These are phyloP conservation scores for Cytospora mali DNA, from an alignment of 2,329 filamentous ascomycete species.

Conservation along the genomic window DNA sequence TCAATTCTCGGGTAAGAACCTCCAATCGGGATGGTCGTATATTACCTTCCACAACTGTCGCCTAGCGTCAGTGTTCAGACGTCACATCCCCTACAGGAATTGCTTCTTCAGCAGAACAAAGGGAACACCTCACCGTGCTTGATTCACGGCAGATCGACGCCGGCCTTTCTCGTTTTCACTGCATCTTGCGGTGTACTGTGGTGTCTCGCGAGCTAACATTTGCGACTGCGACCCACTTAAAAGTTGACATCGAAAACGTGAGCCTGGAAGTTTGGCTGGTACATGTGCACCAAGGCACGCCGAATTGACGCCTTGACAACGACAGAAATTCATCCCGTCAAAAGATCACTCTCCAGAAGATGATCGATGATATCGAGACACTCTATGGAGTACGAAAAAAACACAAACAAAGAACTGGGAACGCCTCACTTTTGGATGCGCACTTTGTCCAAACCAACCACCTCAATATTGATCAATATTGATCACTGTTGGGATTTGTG, in stretches of 20 bases:
- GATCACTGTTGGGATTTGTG: conserved; percentile 9
- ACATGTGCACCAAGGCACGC: no score
- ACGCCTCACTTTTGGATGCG: neutral
- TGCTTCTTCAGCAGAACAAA: no score
- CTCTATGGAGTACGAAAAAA: conserved; percentile 1
- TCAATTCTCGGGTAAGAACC: no score
- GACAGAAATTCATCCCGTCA: neutral
- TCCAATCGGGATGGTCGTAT: no score
- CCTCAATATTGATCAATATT: conserved; percentile 4
- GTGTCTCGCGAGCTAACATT: conserved; percentile 7
- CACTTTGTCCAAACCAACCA: neutral
- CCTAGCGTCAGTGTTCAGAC: no score
- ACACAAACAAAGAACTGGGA: conserved; percentile 5
- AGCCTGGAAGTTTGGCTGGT: no score
- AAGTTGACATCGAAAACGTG: neutral
- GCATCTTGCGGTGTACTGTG: neutral
- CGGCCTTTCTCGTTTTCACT: neutral
- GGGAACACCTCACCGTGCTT: no score
- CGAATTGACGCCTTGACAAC: neutral
- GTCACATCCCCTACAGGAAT: no score
- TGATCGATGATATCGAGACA: neutral
- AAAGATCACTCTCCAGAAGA: neutral
- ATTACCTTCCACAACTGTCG: no score
- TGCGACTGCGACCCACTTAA: conserved; percentile 9
- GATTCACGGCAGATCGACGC: no score